Base-by-base conservation (phyloP, 805 yeast species). In the Priceomyces melissophilus region DNA sequence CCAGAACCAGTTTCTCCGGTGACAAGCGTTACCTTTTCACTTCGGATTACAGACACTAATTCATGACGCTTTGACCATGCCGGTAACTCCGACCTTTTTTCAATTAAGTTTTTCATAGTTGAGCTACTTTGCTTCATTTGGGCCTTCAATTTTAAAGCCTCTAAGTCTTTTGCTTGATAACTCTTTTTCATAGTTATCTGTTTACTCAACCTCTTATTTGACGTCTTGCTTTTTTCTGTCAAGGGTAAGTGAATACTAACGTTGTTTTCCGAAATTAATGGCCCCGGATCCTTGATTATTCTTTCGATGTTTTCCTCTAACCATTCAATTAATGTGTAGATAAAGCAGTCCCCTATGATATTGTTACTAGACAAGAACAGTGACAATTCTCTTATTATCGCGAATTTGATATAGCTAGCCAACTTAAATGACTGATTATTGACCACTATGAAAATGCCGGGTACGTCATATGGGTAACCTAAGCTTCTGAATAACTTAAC, bases 1-100 rank as follows among this genome's bases (percentile, higher is more conserved):
- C 98, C 98, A 1, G 97, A 90, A 52, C 98, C 98, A 0, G 98
- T 91, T 59, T 93, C 99, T 58, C 98, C 99, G 2, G 98, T 91
- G 29, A 91, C 76, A 27, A 91, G 64, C 7, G 86, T 80, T 3
- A 88, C 84, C 46, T 78, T 78, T 54, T 85, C 76, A 0, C 67
- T 45, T 23, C 71, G 68, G 3, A 91, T 78, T 3, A 80, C 63
- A 0, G 75, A 52, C 2, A 86, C 71, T 30, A 91, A 69, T 4
- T 76, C 70, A 0, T 73, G 61, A 39, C 69, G 73, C 55, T 82
- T 84, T 10, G 67, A 58, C 95, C 96, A 91, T 0, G 98, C 98
- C 0, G 99, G 98, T 26, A 91, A 64, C 7, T 61, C 59, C 8
- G 73, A 48, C 50, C 98, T 75, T 9, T 64, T 58, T 2, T 51